Evolutionary conservation across 371 early-diverging fungal genomes (phyloP).

Genomic region (Sporodiniella umbellata): DNA sequence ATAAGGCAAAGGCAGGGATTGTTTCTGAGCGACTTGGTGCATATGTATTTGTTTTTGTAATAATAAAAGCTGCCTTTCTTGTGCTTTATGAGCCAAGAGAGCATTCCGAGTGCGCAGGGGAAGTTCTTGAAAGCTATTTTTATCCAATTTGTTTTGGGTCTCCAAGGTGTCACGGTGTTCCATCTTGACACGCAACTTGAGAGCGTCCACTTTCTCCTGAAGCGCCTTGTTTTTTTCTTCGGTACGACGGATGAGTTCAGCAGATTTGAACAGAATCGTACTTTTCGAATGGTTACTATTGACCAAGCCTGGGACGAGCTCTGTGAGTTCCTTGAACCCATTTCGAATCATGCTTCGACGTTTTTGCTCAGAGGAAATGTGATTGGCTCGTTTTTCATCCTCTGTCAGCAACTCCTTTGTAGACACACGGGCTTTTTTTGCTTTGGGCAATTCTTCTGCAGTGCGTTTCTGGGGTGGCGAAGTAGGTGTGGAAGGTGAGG

Average conservation of each 20-base stretch:
- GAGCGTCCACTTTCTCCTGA: slow-evolving; percentile 43
- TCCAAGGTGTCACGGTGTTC: slow-evolving; percentile 17
- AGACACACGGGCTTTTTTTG: background rate
- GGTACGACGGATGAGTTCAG: slow-evolving; percentile 42
- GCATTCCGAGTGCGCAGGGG: slow-evolving; percentile 26
- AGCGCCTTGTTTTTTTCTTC: slow-evolving; percentile 42
- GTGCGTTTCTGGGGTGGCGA: slow-evolving; percentile 31
- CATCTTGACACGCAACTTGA: slow-evolving; percentile 41
- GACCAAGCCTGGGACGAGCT: slow-evolving; percentile 73
- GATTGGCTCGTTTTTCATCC: slow-evolving; percentile 85
- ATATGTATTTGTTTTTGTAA: slow-evolving; percentile 44
- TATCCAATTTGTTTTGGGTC: background rate
- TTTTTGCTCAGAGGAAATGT: slow-evolving; percentile 88
- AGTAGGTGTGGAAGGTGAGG: too few relatives aligned
- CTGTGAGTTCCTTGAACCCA: slow-evolving; percentile 80
- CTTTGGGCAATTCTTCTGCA: slow-evolving; percentile 14
- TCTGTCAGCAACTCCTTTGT: slow-evolving; percentile 78
- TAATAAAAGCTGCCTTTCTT: slow-evolving; percentile 35
- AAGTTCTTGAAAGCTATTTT: background rate
- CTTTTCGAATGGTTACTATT: slow-evolving; percentile 56
- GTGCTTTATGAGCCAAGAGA: slow-evolving; percentile 34
- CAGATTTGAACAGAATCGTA: slow-evolving; percentile 54
- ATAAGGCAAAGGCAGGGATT: too few relatives aligned
- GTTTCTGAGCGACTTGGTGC: slow-evolving; percentile 23
- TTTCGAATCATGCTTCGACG: slow-evolving; percentile 82